Conservation (phyloP, 2,329 filamentous ascomycete species). For the Magnaporthiopsis incrustans region DNA sequence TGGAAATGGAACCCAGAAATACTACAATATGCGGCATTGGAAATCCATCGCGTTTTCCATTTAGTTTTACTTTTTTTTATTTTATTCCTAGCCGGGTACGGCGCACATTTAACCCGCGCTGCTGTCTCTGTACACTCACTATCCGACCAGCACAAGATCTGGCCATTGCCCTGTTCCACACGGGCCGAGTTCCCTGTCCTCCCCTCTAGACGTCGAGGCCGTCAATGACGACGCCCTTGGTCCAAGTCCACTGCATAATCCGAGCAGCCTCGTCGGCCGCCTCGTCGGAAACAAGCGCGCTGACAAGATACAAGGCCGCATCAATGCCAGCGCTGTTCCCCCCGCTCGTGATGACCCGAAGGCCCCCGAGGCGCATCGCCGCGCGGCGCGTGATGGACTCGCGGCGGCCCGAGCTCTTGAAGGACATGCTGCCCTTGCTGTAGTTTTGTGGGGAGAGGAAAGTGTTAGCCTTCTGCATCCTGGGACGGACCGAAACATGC, state of each 20-base stretch:
- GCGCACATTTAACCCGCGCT: background rate
- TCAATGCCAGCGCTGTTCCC: constrained; percentile 75
- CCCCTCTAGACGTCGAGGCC: constrained; percentile 67
- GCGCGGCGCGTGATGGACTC: constrained; percentile 75
- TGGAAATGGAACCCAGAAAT: too few relatives aligned
- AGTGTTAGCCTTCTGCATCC: constrained; percentile 15
- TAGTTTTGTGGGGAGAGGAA: constrained; percentile 6
- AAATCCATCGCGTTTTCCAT: background rate
- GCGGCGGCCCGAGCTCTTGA: constrained; percentile 64
- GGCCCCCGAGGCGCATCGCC: constrained; percentile 61
- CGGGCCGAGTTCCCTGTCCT: background rate
- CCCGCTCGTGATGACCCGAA: constrained; percentile 71
- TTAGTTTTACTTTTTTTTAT: constrained; percentile 3
- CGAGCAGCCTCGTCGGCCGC: constrained; percentile 68
- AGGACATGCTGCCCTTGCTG: constrained; percentile 78
- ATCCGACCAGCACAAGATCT: background rate
- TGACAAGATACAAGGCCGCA: constrained; percentile 77
- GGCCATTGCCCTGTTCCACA: background rate
- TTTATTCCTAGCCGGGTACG: background rate
- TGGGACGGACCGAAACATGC: constrained; percentile 4
- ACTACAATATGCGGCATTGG: background rate
- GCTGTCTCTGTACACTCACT: background rate
- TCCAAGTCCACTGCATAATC: constrained; percentile 74
- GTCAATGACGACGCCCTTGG: constrained; percentile 77
- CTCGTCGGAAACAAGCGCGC: constrained; percentile 71